Base-by-base conservation (phyloP, 1,284 basidiomycete genomes). In the Naganishia sp. region DNA sequence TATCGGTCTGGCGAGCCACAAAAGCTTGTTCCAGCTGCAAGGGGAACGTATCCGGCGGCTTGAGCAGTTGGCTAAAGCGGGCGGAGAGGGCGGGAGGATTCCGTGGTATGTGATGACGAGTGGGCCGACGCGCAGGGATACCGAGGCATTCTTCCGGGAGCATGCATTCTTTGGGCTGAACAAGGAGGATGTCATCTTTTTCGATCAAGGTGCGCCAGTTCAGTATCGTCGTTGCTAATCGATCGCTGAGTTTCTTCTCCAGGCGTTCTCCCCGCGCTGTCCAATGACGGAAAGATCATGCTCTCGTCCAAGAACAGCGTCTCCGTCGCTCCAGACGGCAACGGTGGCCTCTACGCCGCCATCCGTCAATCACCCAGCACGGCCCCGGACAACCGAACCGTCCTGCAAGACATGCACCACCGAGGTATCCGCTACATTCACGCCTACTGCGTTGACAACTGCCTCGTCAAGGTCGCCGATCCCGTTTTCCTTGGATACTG, bases 41-140 rank as follows among this genome's bases (percentile, higher is more conserved):
- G 96, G 94, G 5, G 94, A 96, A 80, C 87, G 95, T 60, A 97
- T 99, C 77, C 83, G 84, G 59, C 86, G 88, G 67, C 82, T 99
- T 60, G 90, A 95, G 80, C 80, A 80, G 36, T 79, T 98, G 55
- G 94, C 94, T 0, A 77, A 56, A 82, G 83, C 36, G 10, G 36
- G 36, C 36, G 64, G 86, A 85, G 72, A 77, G 84, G 28, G 77
- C 81, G 16, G 86, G 85, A 79, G 85, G 66, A 86, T 98, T 69
- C 90, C 87, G 60, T 99, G 96, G 96, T 99, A 97, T 82, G 87
- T 99, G 75, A 99, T 99, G 96, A 99, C 95, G 66, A 94, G 91
- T 75, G 94, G 94, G 18, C 95, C 96, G 31, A 99, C 96, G 33
- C 86, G 94, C 69, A 82, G 82, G 66, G 89, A 89, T 63, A 99